Evolutionary conservation across 768 basidiomycete species (phyloP).

Genomic region (Tulasnella sp.): DNA sequence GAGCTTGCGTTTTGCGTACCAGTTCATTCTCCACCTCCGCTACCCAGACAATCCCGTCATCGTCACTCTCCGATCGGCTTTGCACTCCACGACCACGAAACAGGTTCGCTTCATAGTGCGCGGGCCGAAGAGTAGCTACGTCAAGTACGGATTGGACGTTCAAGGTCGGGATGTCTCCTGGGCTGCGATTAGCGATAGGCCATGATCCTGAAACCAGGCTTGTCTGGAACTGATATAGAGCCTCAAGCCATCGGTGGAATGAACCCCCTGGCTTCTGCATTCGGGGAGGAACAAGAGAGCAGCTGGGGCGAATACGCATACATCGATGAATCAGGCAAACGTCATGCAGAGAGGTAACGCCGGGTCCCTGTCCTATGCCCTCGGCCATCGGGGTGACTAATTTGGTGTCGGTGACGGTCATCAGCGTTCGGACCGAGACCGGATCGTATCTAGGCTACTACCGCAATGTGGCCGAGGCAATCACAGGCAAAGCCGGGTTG

Average conservation of each 20-base stretch:
- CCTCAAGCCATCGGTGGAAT: neutral
- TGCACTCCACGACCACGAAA: slow-evolving; percentile 4
- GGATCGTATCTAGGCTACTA: slow-evolving; percentile 16
- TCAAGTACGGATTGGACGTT: slow-evolving; percentile 15
- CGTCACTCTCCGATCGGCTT: slow-evolving; percentile 2
- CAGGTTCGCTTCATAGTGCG: slow-evolving; percentile 12
- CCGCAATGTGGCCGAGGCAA: slow-evolving; percentile 14
- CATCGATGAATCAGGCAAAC: neutral
- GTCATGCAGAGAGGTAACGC: neutral
- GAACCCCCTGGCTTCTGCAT: slow-evolving; percentile 11
- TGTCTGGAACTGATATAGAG: too few species aligned
- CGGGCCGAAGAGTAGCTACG: slow-evolving; percentile 1
- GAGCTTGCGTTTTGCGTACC: neutral
- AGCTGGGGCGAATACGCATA: slow-evolving; percentile 13
- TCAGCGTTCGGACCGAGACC: slow-evolving; percentile 4
- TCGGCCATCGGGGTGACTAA: too few species aligned
- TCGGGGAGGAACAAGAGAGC: slow-evolving; percentile 14
- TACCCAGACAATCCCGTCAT: slow-evolving; percentile 14
- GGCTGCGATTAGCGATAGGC: neutral
- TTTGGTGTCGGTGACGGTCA: too few species aligned
- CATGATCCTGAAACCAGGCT: slow-evolving; percentile 2
- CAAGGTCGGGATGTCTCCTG: slow-evolving; percentile 2
- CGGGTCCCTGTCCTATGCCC: too few species aligned
- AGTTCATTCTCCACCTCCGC: slow-evolving; percentile 8
- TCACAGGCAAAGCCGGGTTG: slow-evolving; percentile 7